Evolutionary conservation across 2,329 filamentous ascomycete genomes (phyloP), one percentile per base, ranked within the genome.

Genomic region (Taxawa tesnikishii): DNA sequence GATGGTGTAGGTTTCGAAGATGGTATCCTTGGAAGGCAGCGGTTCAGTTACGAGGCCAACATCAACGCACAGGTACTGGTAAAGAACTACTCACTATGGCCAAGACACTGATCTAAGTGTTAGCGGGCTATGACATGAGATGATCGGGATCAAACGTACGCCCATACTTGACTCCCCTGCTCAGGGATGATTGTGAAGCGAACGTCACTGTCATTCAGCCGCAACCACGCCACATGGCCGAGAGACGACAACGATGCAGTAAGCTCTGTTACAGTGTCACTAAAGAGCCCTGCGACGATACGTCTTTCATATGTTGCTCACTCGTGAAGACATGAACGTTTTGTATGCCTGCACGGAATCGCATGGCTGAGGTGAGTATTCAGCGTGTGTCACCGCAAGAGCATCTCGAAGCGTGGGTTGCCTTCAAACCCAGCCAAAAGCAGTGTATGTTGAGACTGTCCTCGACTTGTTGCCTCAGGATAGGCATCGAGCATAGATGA

Each of bases 141-240:
- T n/a, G 11, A 9, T 18, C 17, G 12, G 19, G 50, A 44, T 26
- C 45, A 40, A 27, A 75, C 77, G 52, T 68, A 87, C 68, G 85
- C 83, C 90, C 90, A 98, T 33, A 96, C 88, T 66, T 96, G 88
- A 6, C 84, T 92, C 38, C 90, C 88, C 49, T 83, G 79, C 53
- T 94, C 85, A 1, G 90, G 87, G 40, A 96, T 88, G 48, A 96
- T 83, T 38, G 90, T 96, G 61, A 98, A 94, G 45, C 87, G 85
- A 35, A 88, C 78, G 34, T 79, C 78, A 37, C 87, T 78, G 59
- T 92, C 75, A 59, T 88, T 83, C 19, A 98, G 73, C 43, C 85
- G 81, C 41, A 94, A 69, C 85, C 87, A 94, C 28, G 83, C 84
- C 40, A 92, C 79, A 56, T 88, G 85, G 43, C 85, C 83, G 12